phyloP scores from a whole-genome alignment of 331 rosid species.

The Malus hybrid region DNA sequence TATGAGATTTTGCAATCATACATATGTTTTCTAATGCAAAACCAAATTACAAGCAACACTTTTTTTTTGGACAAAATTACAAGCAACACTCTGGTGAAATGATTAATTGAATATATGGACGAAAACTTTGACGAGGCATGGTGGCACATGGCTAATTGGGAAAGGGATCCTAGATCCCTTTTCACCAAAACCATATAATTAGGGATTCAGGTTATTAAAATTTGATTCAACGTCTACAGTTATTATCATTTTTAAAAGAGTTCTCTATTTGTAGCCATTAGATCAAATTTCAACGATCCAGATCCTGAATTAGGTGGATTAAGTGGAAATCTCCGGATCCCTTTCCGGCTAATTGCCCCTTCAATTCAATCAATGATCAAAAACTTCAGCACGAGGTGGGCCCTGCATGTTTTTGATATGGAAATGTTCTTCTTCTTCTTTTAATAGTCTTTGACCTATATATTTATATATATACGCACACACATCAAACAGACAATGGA shows the following conservation, averaged over 20 bases:
- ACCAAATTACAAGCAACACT: background rate
- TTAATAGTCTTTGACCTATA: background rate
- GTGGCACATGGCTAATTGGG: background rate
- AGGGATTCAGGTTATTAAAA: accelerated
- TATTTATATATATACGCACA: no score
- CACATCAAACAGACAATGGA: background rate
- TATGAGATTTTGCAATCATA: conserved; percentile 7
- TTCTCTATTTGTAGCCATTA: accelerated
- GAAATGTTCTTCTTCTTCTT: background rate
- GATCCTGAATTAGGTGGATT: no score
- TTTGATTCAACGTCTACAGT: accelerated
- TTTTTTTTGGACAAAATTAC: background rate
- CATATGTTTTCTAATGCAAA: background rate
- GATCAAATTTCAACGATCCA: no score
- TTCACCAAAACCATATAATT: accelerated
- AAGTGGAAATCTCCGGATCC: no score
- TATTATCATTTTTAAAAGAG: no score
- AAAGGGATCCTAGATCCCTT: no score
- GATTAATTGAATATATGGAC: background rate
- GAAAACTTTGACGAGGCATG: background rate
- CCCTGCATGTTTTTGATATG: background rate
- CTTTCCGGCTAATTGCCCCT: background rate
- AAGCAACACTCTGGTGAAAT: background rate
- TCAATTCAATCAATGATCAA: background rate
- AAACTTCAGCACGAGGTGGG: background rate